These are phyloP conservation scores for Prunus armeniaca DNA, from an alignment of 306 rosid species.

Conservation along the genomic window DNA sequence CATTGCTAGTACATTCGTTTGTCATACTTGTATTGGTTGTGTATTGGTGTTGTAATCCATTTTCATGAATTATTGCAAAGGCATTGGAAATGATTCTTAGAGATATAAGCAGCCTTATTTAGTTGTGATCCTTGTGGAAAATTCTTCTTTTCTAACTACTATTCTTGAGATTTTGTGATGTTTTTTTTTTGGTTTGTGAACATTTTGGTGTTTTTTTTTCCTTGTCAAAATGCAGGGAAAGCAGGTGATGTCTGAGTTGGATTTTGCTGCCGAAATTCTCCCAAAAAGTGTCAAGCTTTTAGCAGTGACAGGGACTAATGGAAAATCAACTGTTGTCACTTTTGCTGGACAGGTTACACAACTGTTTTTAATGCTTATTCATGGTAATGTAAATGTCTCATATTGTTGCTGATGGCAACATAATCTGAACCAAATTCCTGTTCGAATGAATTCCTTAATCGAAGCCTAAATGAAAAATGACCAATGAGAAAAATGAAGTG, in stretches of 20 bases:
- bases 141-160: not conserved
- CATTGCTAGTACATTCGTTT: not conserved
- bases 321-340: conserved; percentile 36
- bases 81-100: not conserved
- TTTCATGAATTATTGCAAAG: not conserved
- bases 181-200: not conserved
- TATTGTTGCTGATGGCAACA: not conserved
- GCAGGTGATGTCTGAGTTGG: conserved; percentile 34
- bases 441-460: not conserved
- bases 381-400: not conserved
- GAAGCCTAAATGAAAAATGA: not conserved
- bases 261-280: conserved; percentile 34
- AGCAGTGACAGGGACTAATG: conserved; percentile 41
- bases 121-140: not conserved
- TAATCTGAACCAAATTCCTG: not conserved
- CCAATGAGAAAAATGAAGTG: not conserved
- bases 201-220: not conserved
- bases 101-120: not conserved
- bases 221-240: conserved; percentile 22
- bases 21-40: not conserved
- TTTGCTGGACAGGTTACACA: conserved; percentile 34
- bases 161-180: not conserved
- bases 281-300: conserved; percentile 27
- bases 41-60: not conserved
- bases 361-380: not conserved